phyloP scores from a whole-genome alignment of 805 yeast species.

The Candida yuanshanica region DNA sequence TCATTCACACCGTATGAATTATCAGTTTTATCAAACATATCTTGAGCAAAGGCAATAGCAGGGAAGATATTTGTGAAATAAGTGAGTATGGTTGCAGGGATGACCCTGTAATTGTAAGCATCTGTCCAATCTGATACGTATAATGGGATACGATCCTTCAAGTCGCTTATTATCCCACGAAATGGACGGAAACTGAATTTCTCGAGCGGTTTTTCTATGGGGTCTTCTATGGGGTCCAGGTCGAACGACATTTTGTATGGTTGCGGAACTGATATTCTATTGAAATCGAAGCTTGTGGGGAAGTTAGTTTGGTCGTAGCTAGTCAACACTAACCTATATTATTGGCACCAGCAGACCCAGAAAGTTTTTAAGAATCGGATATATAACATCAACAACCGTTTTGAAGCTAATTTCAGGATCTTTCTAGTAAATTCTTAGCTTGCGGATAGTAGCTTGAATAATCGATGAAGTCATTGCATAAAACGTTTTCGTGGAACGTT shows the following conservation, averaged over 20 bases:
- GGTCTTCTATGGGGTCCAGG: background rate
- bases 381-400: no score
- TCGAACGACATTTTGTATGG: background rate
- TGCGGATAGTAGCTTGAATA: no score
- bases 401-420: no score
- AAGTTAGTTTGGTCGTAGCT: no score
- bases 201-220: background rate
- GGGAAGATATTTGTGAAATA: slow-evolving; percentile 90
- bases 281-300: no score
- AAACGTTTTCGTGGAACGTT: no score
- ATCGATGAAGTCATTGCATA: no score
- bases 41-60: slow-evolving; percentile 94
- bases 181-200: slow-evolving; percentile 1
- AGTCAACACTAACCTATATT: no score
- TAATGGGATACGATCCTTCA: slow-evolving; percentile 44
- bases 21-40: slow-evolving; percentile 88
- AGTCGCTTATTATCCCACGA: slow-evolving; percentile 30
- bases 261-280: no score
- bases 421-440: no score
- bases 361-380: no score
- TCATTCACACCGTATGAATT: slow-evolving; percentile 91
- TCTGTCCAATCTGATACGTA: slow-evolving; percentile 78
- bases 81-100: slow-evolving; percentile 78
- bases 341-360: no score
- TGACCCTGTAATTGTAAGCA: slow-evolving; percentile 77